phyloP scores from a whole-genome alignment of 2,329 filamentous ascomycete species.

The Verticillium zaregamsianum region DNA sequence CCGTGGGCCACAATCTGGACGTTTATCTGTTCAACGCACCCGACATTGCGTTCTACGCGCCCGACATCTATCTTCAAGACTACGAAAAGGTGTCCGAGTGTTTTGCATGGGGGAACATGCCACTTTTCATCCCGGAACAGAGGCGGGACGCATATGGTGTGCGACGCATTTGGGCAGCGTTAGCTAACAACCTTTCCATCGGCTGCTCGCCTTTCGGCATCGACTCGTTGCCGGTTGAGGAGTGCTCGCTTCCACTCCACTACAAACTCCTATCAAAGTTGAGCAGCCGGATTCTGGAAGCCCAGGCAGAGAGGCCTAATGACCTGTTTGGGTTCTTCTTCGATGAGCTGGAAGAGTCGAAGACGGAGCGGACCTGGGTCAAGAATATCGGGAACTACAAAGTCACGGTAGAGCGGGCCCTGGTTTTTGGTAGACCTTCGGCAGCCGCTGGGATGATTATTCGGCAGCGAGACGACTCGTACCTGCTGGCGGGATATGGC shows the following conservation, averaged over 20 bases:
- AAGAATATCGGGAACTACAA: neutral
- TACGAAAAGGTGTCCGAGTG: neutral
- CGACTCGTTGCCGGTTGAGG: neutral
- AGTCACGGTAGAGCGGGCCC: neutral
- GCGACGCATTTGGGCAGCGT: neutral
- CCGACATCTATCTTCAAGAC: too few species aligned
- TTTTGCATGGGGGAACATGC: neutral
- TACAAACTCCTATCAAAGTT: neutral
- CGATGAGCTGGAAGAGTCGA: neutral
- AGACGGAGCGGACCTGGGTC: neutral
- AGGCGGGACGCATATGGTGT: neutral
- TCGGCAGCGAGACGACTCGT: neutral
- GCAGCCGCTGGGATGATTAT: neutral
- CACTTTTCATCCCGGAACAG: neutral
- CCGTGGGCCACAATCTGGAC: neutral
- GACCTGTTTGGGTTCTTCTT: neutral
- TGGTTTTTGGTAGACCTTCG: neutral
- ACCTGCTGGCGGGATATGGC: neutral
- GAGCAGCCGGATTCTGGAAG: neutral
- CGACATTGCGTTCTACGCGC: neutral
- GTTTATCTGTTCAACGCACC: neutral
- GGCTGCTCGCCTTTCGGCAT: neutral
- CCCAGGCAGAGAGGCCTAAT: neutral
- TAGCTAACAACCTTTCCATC: neutral
- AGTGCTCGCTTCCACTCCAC: conserved; percentile 21